A percentile compares a stretch with the other conserved stretches of the same genome.
Conservation (phyloP, 768 basidiomycete species). For the Suillus clintonianus region DNA sequence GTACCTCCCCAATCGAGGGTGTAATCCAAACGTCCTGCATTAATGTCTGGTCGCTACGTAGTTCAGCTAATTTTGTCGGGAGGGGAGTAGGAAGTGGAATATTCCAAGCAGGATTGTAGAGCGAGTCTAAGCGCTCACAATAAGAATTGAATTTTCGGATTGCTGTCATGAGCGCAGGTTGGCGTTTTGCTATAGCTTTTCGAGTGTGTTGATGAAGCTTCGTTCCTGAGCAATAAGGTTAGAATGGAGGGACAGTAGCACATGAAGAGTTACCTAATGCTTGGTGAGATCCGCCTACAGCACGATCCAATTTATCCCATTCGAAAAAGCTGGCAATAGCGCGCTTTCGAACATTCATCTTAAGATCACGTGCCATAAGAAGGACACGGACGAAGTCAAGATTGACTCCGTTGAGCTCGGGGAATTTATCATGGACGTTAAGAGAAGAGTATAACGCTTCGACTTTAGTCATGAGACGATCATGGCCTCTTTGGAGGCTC, state of each 20-base stretch:
- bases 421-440: slow-evolving; percentile 34
- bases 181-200: slow-evolving; percentile 28
- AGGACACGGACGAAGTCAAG: slow-evolving; percentile 29
- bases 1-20: slow-evolving; percentile 9
- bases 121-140: slow-evolving; percentile 20
- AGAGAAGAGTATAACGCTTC: slow-evolving; percentile 17
- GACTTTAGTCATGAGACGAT: slow-evolving; percentile 1
- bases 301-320: slow-evolving; percentile 26
- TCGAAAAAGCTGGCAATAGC: slow-evolving; percentile 28
- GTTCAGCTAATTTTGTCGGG: slow-evolving; percentile 25
- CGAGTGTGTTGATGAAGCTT: slow-evolving; percentile 34
- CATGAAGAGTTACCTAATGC: slow-evolving; percentile 24
- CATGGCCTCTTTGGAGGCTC: slow-evolving; percentile 14
- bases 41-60: slow-evolving; percentile 19
- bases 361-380: slow-evolving; percentile 31
- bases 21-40: slow-evolving; percentile 42
- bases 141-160: slow-evolving; percentile 31
- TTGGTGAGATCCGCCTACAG: slow-evolving; percentile 18
- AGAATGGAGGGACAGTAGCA: neutral
- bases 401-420: slow-evolving; percentile 31
- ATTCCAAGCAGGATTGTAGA: slow-evolving; percentile 21
- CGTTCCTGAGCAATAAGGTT: slow-evolving; percentile 17
- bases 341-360: slow-evolving; percentile 25
- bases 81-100: slow-evolving; percentile 37
- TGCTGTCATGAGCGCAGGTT: slow-evolving; percentile 23